phyloP scores from a whole-genome alignment of 2,329 filamentous ascomycete species.

The Diaporthe sp. region DNA sequence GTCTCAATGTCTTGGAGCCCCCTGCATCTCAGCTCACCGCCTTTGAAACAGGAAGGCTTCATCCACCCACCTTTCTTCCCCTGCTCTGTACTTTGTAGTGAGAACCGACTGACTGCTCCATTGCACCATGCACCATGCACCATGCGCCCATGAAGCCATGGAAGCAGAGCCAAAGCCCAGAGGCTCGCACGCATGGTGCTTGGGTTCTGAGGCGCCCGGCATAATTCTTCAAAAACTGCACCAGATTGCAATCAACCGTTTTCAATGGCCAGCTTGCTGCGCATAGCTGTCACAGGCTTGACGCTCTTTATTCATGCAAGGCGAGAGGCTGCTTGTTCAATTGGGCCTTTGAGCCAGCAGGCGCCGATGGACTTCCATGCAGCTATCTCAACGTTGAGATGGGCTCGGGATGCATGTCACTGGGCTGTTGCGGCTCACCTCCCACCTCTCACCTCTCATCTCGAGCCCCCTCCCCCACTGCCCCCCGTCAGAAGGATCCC shows the following conservation, averaged over 20 bases:
- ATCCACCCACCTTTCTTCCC: background rate
- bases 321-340: background rate
- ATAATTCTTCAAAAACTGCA: background rate
- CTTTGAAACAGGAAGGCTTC: background rate
- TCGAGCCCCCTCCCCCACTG: too few species aligned
- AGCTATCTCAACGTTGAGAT: background rate
- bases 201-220: constrained; percentile 5
- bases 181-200: background rate
- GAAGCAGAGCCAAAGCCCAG: background rate
- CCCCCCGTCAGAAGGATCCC: background rate
- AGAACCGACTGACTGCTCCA: background rate
- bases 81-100: background rate
- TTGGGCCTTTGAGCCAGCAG: constrained; percentile 1
- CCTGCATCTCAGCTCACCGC: constrained; percentile 21
- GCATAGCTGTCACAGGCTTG: background rate
- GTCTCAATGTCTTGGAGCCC: background rate
- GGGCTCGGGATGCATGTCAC: background rate
- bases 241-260: background rate
- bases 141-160: background rate
- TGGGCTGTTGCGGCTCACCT: background rate
- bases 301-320: background rate
- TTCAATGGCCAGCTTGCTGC: background rate
- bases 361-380: background rate
- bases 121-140: background rate
- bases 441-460: background rate